phyloP scores from a whole-genome alignment of 75 land plant genomes.

The Pinus taeda region DNA sequence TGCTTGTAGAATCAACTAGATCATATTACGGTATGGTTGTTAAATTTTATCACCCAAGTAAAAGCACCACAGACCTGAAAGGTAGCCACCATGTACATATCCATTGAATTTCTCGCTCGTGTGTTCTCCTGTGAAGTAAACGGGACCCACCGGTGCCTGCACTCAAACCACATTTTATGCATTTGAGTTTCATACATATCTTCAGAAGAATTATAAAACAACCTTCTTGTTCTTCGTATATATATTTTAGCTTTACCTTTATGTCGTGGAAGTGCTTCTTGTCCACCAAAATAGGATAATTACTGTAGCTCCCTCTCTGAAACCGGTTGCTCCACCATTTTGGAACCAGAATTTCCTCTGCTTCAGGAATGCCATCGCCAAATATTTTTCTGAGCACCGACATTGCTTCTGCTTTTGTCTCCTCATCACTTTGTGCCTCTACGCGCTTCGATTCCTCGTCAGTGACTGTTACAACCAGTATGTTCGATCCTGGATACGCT shows the following conservation, averaged over 20 bases:
- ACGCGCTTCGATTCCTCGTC: conserved; percentile 73
- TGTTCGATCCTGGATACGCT: conserved; percentile 52
- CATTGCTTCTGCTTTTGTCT: conserved; percentile 54
- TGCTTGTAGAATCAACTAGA: too few species aligned
- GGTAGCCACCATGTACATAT: conserved; percentile 72
- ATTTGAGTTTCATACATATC: neutral
- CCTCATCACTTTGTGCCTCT: conserved; percentile 52
- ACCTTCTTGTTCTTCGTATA: too few species aligned
- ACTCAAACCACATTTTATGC: neutral
- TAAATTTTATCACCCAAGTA: too few species aligned
- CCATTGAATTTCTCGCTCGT: conserved; percentile 54
- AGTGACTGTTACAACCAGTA: conserved; percentile 62
- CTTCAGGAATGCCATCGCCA: conserved; percentile 48
- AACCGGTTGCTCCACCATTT: conserved; percentile 52
- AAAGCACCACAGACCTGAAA: conserved; percentile 13
- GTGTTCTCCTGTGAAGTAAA: conserved; percentile 70
- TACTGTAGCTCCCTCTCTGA: conserved; percentile 47
- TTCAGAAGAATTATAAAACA: too few species aligned
- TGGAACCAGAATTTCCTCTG: conserved; percentile 54
- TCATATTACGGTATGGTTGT: too few species aligned
- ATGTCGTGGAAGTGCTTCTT: neutral
- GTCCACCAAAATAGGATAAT: conserved; percentile 45
- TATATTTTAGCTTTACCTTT: neutral
- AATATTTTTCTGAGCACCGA: conserved; percentile 55
- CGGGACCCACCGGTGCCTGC: conserved; percentile 52